A percentile compares a stretch with the other conserved stretches of the same genome.
Evolutionary conservation across 2,329 filamentous ascomycete genomes (phyloP).

Genomic region (Knufia fluminis): DNA sequence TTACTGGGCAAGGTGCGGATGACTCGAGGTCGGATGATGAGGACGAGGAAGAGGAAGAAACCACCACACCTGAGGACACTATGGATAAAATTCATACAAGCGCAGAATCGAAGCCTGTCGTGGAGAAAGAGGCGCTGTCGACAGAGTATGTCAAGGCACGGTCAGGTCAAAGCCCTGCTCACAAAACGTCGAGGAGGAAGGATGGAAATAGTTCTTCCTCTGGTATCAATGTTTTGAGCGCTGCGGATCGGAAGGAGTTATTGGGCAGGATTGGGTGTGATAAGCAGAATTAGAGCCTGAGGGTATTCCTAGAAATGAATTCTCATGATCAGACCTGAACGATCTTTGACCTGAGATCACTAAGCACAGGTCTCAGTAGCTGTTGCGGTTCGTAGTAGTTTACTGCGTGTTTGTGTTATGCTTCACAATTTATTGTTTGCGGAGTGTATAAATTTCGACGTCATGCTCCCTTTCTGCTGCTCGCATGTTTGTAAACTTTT

Average conservation of each 20-base stretch:
- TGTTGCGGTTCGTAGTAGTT: no score
- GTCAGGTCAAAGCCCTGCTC: constrained; percentile 13
- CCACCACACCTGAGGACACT: not conserved
- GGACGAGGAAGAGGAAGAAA: constrained; percentile 49
- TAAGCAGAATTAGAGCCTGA: constrained; percentile 15
- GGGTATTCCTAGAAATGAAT: not conserved
- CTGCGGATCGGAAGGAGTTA: constrained; percentile 24
- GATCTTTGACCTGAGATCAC: no score
- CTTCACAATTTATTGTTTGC: no score
- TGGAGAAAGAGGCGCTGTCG: constrained; percentile 20
- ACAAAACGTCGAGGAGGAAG: constrained; percentile 12
- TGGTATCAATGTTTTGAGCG: constrained; percentile 21
- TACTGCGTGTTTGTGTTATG: no score
- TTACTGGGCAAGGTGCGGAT: constrained; percentile 68
- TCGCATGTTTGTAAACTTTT: not conserved
- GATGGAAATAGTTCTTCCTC: constrained; percentile 19
- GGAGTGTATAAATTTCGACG: not conserved
- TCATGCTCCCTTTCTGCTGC: not conserved
- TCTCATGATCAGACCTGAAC: not conserved
- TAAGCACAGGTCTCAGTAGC: no score
- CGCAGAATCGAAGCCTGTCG: constrained; percentile 11
- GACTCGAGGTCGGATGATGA: constrained; percentile 85
- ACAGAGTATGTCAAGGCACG: constrained; percentile 15
- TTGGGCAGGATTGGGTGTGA: constrained; percentile 28
- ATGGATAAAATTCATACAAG: constrained; percentile 1